These are phyloP conservation scores for Trametes polyzona DNA, from an alignment of 1,284 basidiomycete species.

Conservation along the genomic window DNA sequence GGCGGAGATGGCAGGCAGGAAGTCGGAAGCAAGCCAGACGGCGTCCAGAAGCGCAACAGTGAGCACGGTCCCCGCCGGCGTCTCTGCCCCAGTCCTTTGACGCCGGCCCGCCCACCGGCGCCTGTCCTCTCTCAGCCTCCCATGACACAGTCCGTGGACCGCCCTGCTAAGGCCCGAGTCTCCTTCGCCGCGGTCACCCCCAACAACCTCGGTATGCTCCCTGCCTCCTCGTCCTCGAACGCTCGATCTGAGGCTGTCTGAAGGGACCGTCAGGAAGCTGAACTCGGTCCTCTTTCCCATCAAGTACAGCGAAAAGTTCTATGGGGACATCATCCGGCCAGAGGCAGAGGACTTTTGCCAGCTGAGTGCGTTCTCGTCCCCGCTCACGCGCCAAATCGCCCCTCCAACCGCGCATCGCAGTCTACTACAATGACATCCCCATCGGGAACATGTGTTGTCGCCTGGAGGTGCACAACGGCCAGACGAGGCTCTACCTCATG, in stretches of 20 bases:
- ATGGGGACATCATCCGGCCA: constrained; percentile 68
- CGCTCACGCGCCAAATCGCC: background rate
- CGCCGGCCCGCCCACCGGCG: constrained; percentile 23
- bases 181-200: constrained; percentile 74
- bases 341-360: constrained; percentile 82
- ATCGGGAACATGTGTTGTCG: constrained; percentile 83
- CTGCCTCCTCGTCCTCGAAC: background rate
- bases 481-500: constrained; percentile 73
- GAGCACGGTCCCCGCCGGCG: background rate
- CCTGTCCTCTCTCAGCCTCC: constrained; percentile 32
- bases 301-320: constrained; percentile 83
- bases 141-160: constrained; percentile 42
- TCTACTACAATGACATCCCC: constrained; percentile 86
- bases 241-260: constrained; percentile 7
- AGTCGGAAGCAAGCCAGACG: background rate
- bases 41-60: background rate
- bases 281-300: constrained; percentile 82
- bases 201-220: constrained; percentile 63
- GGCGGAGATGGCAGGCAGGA: constrained; percentile 11
- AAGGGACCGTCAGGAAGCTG: constrained; percentile 76
- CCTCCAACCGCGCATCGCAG: constrained; percentile 40
- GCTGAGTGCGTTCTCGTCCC: constrained; percentile 53
- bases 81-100: constrained; percentile 1
- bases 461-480: constrained; percentile 64
- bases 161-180: constrained; percentile 48